Evolutionary conservation across 345 rosid species (phyloP).

Genomic region (Salix koriyanagi): DNA sequence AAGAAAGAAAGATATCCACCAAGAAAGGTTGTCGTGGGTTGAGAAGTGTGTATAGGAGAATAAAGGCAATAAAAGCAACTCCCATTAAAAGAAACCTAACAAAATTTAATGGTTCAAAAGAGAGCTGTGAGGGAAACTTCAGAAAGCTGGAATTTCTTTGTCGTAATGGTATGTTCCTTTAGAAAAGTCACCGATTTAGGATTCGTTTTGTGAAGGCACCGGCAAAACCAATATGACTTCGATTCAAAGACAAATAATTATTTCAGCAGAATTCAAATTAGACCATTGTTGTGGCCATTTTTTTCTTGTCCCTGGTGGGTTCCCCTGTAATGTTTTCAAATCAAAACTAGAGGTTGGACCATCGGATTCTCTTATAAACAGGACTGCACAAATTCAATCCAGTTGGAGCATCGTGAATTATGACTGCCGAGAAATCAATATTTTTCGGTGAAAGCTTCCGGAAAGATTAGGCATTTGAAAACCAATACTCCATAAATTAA

Average conservation of each 20-base stretch:
- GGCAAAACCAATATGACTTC: slow-evolving; percentile 20
- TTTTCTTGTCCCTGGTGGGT: slow-evolving; percentile 8
- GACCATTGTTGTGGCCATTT: slow-evolving; percentile 10
- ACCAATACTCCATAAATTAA: slow-evolving; percentile 9
- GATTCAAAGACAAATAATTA: slow-evolving; percentile 35
- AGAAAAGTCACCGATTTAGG: slow-evolving; percentile 15
- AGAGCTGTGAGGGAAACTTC: slow-evolving; percentile 8
- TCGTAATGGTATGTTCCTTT: slow-evolving; percentile 29
- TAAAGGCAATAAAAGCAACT: slow-evolving; percentile 28
- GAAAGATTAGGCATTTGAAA: slow-evolving; percentile 6
- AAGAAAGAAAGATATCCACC: slow-evolving; percentile 28
- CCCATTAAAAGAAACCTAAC: slow-evolving; percentile 30
- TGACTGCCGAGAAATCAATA: slow-evolving; percentile 9
- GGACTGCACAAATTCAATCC: background rate
- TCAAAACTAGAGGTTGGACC: slow-evolving; percentile 15
- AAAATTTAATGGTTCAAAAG: slow-evolving; percentile 17
- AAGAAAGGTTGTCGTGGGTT: slow-evolving; percentile 38
- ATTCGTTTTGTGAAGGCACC: slow-evolving; percentile 17
- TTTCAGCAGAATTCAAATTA: slow-evolving; percentile 12
- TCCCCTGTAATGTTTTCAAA: slow-evolving; percentile 4
- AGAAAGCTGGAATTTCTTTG: slow-evolving; percentile 32
- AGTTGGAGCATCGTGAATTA: slow-evolving; percentile 14
- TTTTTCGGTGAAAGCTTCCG: background rate
- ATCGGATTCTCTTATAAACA: background rate
- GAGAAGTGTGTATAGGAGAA: slow-evolving; percentile 27